Evolutionary conservation across 2,329 filamentous ascomycete genomes (phyloP), one percentile per base, ranked within the genome.

Genomic region (Neonectria faginata): DNA sequence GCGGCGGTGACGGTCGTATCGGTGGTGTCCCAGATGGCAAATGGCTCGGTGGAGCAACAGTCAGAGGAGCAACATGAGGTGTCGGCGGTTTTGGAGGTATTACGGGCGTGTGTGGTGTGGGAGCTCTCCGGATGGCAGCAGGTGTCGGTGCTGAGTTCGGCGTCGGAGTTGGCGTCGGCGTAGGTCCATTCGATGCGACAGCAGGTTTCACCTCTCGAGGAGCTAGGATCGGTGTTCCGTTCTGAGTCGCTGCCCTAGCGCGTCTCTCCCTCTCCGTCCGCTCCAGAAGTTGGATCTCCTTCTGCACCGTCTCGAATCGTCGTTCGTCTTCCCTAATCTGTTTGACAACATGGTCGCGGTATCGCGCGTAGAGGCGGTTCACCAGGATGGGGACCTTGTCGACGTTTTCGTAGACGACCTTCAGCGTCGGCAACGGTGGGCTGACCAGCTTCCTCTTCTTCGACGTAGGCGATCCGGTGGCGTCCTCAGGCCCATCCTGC

Each of bases 251-350:
- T 4, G 76, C 76, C 60, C 75, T 78, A 9, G 78, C 79, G 22
- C 79, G 73, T 47, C 79, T 70, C 62, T 80, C 78, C 60, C 74
- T 74, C 67, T 79, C 78, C 20, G 69, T 77, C 57, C 85, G 84
- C 76, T 94, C 88, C 53, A 96, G 85, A 62, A 89, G 85, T 42
- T 84, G 81, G 55, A 97, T 88, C 69, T 97, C 91, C 63, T 83
- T 83, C 76, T 89, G 86, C 47, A 95, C 79, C 18, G 80, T 80
- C 27, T 86, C 84, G 74, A 91, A 91, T 56, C 83, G 84, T 63
- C 84, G 85, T 81, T 97, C 94, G 66, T 96, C 91, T 60, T 91
- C 87, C 63, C 86, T 84, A 64, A 97, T 92, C 73, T 91, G 86
- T 60, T 83, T 82, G n/a, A 93, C 85, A 53, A 91, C 83, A 47